These are phyloP conservation scores for Malassezia vespertilionis DNA, from an alignment of 1,284 basidiomycete species.

Conservation along the genomic window DNA sequence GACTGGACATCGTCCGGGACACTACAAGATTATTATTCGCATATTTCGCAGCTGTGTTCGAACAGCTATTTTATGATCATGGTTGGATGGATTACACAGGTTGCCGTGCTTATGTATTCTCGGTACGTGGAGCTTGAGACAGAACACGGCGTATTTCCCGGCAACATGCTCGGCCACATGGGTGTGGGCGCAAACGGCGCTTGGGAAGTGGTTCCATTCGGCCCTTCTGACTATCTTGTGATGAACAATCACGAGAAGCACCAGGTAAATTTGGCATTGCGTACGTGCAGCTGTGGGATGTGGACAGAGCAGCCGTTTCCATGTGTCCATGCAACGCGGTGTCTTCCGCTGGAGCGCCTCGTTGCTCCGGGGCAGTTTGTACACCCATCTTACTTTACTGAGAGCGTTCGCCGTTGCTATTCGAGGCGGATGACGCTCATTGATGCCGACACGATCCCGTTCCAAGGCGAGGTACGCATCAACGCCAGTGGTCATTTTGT, in stretches of 20 bases:
- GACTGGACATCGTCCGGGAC: slow-evolving; percentile 16
- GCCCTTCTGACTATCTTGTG: slow-evolving; percentile 16
- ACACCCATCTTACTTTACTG: slow-evolving; percentile 16
- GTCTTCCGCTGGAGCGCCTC: slow-evolving; percentile 14
- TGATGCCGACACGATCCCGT: slow-evolving; percentile 1
- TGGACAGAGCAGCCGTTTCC: slow-evolving; percentile 16
- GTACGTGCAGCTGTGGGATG: slow-evolving; percentile 15
- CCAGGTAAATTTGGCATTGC: slow-evolving; percentile 15
- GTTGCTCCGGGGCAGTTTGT: slow-evolving; percentile 16
- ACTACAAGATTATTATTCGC: slow-evolving; percentile 14
- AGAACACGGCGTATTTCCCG: slow-evolving; percentile 15
- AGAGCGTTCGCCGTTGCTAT: slow-evolving; percentile 16
- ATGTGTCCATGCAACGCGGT: slow-evolving; percentile 15
- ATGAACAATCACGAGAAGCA: slow-evolving; percentile 18
- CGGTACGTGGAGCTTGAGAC: slow-evolving; percentile 15
- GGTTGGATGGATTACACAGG: slow-evolving; percentile 17
- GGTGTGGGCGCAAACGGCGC: slow-evolving; percentile 2
- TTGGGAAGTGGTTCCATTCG: slow-evolving; percentile 18
- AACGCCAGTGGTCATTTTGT: background rate
- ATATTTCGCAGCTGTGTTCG: slow-evolving; percentile 10
- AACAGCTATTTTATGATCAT: slow-evolving; percentile 16
- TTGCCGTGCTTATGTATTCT: slow-evolving; percentile 16
- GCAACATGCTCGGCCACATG: slow-evolving; percentile 8
- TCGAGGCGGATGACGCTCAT: slow-evolving; percentile 16
- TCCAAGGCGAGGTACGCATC: background rate